Evolutionary conservation across 1,284 basidiomycete species (phyloP).

Genomic region (Sanghuangporus baumii): DNA sequence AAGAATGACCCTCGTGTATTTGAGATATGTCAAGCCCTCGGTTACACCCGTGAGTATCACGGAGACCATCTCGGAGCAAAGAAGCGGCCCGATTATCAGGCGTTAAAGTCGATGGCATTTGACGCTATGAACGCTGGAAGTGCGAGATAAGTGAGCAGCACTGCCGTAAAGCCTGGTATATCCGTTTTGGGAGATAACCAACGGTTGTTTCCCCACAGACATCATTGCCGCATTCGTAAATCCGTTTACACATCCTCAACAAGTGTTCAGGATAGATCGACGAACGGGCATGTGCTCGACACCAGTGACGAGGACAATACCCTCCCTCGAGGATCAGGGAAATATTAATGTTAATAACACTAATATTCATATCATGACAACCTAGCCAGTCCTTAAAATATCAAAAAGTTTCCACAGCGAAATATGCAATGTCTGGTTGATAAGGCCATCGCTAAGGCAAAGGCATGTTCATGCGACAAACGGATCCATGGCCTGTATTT

Average conservation of each 20-base stretch:
- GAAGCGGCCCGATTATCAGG: slow-evolving; percentile 1
- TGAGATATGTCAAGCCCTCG: neutral
- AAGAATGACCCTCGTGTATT: neutral
- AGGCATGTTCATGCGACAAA: slow-evolving; percentile 47
- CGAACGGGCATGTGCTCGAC: neutral
- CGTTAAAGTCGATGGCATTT: neutral
- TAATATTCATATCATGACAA: neutral
- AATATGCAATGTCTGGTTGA: neutral
- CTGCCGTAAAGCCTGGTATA: neutral
- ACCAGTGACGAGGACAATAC: neutral
- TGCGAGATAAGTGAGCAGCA: neutral
- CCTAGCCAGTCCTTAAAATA: neutral
- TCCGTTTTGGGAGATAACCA: neutral
- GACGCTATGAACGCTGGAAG: neutral
- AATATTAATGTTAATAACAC: neutral
- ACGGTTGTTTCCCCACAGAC: slow-evolving; percentile 7
- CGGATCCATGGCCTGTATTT: slow-evolving; percentile 68
- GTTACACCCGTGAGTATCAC: neutral
- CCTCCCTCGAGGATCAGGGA: neutral
- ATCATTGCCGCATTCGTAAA: neutral
- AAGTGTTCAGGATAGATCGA: neutral
- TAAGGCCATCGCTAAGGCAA: slow-evolving; percentile 15
- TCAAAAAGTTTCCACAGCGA: neutral
- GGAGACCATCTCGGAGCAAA: neutral
- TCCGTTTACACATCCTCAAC: neutral